Percentiles rank a stretch among this genome's conserved stretches.
Evolutionary conservation across 2,329 filamentous ascomycete species (phyloP).

Genomic region (Epichloe sp.): DNA sequence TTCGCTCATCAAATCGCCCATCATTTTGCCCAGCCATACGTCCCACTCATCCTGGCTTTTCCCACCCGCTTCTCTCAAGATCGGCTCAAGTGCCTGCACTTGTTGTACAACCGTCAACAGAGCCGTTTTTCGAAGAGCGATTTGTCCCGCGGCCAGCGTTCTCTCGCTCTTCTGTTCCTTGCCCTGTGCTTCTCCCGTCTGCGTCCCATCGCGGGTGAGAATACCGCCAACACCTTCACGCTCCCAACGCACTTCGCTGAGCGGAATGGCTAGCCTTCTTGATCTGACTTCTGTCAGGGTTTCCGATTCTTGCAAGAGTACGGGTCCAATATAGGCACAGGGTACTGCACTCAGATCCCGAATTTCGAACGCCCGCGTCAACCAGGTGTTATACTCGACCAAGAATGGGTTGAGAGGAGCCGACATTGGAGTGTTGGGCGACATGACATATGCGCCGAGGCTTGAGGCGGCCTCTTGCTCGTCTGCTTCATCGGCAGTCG

Average conservation of each 20-base stretch:
- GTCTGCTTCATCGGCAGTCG: slow-evolving; percentile 27
- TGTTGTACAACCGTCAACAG: slow-evolving; percentile 68
- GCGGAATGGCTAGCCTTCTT: slow-evolving; percentile 71
- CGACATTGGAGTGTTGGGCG: slow-evolving; percentile 69
- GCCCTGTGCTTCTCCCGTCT: slow-evolving; percentile 43
- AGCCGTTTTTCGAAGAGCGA: slow-evolving; percentile 65
- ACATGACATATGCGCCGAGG: slow-evolving; percentile 72
- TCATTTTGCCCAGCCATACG: slow-evolving; percentile 77
- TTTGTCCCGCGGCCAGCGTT: slow-evolving; percentile 52
- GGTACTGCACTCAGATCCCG: slow-evolving; percentile 61
- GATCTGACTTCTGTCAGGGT: slow-evolving; percentile 54
- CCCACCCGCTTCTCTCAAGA: slow-evolving; percentile 67
- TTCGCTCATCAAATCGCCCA: slow-evolving; percentile 67
- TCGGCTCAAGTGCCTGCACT: slow-evolving; percentile 73
- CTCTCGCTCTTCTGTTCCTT: slow-evolving; percentile 28
- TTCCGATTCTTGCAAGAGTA: slow-evolving; percentile 70
- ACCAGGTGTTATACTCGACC: slow-evolving; percentile 73
- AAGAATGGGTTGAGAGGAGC: slow-evolving; percentile 71
- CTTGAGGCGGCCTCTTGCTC: slow-evolving; percentile 52
- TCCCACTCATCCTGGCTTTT: slow-evolving; percentile 92
- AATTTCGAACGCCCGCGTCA: slow-evolving; percentile 59
- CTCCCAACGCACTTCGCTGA: slow-evolving; percentile 81
- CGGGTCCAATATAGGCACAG: slow-evolving; percentile 63
- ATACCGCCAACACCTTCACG: slow-evolving; percentile 55
- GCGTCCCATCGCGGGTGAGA: slow-evolving; percentile 46